A percentile compares a stretch with the other conserved stretches of the same genome.
Conservation (phyloP, 163 green algal species). For the Prototheca wickerhamii region DNA sequence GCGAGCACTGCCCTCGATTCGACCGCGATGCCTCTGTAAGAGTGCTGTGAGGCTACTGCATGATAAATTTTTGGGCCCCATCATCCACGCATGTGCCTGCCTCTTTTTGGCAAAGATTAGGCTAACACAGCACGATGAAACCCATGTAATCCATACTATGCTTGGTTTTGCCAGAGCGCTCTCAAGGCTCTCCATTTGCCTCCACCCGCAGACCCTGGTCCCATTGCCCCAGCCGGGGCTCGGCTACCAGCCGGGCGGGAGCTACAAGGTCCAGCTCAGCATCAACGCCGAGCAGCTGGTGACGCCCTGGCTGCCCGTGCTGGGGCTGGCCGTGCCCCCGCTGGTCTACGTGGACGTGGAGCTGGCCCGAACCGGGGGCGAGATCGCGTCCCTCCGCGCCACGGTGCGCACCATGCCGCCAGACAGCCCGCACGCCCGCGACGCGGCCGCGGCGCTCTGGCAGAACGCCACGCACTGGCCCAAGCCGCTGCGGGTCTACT, state of each 20-base stretch:
- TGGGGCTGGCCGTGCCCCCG: constrained; percentile 29
- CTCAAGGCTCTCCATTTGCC: too few relatives aligned
- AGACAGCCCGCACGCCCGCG: constrained; percentile 36
- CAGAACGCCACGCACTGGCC: constrained; percentile 61
- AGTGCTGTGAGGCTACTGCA: too few relatives aligned
- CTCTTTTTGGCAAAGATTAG: too few relatives aligned
- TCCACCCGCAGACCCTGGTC: constrained; percentile 53
- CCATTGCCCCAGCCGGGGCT: constrained; percentile 50
- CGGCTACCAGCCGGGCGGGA: constrained; percentile 25
- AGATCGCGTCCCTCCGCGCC: constrained; percentile 33
- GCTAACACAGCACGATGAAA: too few relatives aligned
- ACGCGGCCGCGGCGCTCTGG: constrained; percentile 42
- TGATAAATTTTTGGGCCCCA: too few relatives aligned
- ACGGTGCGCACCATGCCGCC: constrained; percentile 20
- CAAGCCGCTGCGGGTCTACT: constrained; percentile 70
- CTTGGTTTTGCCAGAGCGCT: too few relatives aligned
- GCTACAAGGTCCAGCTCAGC: constrained; percentile 70
- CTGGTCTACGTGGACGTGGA: constrained; percentile 53
- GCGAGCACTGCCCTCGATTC: constrained; percentile 66
- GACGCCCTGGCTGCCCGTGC: constrained; percentile 59
- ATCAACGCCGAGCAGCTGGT: constrained; percentile 46
- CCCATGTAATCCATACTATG: too few relatives aligned
- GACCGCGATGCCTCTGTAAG: too few relatives aligned
- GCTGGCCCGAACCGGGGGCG: constrained; percentile 37
- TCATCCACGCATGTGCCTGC: too few relatives aligned